Evolutionary conservation across 2,329 filamentous ascomycete genomes (phyloP), one percentile per base, ranked within the genome.

Genomic region (Penicillium griseofulvum): DNA sequence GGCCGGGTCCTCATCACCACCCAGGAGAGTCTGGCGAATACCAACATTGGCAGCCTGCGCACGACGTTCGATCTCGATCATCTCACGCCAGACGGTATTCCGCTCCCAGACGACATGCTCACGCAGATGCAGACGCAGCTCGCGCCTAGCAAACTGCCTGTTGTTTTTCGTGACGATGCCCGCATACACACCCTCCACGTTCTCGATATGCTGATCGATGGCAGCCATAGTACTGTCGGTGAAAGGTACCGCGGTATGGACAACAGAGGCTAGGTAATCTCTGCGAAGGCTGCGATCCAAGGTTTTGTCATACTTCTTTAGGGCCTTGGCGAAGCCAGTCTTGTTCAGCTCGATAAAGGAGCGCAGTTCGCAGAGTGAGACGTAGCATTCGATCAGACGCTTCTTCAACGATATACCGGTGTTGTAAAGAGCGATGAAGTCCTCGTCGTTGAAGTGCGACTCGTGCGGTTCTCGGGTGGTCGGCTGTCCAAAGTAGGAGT

Each of bases 291-390:
- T 87, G 61, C 87, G 87, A 73, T 97, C 88, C 55, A 96, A 77
- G 54, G 89, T 97, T 80, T 99, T 99, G 81, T 99, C 94, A 69
- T 94, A 99, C 74, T 99, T 99, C 77, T 99, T 99, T 63, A 97
- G 78, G 0, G 96, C 92, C 76, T 99, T 99, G 68, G 87, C 85
- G 76, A 99, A 99, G 12, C 94, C 94, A 0, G 94, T 99, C 75
- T 89, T 89, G 80, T 99, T 99, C 59, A 99, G 84, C 76, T 97
- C 93, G 52, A 92, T 87, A 69, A 92, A 99, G 2, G 93, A 97
- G 71, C 96, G 95, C 67, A 99, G 84, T 73, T 97, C 94, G 76
- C 93, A 97, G 17, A 97, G 80, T 62, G 90, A 89, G 43, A 99
- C 94, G 70, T 97, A 99, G 57, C 92, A 80, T 69, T 86, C 86